These are phyloP conservation scores for Penicillium cataractarum DNA, from an alignment of 495 filamentous ascomycete species.

Conservation along the genomic window DNA sequence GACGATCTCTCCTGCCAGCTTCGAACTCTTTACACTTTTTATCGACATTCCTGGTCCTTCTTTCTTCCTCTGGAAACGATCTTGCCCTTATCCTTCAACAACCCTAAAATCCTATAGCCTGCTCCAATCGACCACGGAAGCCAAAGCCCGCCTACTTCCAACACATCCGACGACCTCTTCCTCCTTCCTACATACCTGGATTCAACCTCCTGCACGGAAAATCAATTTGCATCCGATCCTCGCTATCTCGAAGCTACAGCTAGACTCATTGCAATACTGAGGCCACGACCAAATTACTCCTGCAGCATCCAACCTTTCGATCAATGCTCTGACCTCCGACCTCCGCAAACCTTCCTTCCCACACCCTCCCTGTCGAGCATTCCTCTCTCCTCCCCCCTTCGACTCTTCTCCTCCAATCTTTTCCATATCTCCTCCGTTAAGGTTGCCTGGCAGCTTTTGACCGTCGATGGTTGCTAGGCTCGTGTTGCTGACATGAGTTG, in stretches of 20 bases:
- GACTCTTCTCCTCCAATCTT: constrained; percentile 19
- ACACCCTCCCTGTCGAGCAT: constrained; percentile 34
- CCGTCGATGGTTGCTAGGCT: constrained; percentile 49
- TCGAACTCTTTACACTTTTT: neutral
- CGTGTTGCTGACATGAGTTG: constrained; percentile 68
- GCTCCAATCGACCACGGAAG: neutral
- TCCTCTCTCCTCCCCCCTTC: constrained; percentile 21
- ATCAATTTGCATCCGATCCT: neutral
- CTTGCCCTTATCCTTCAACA: neutral
- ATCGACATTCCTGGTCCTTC: constrained; percentile 3
- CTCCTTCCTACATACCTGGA: neutral
- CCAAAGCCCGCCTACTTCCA: constrained; percentile 1
- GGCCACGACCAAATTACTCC: neutral
- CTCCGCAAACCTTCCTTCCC: constrained; percentile 5
- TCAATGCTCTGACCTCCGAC: constrained; percentile 1
- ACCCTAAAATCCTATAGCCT: neutral
- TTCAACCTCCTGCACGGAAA: neutral
- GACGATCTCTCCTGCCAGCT: neutral
- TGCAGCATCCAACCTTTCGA: neutral
- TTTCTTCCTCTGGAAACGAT: neutral
- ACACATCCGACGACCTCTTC: neutral
- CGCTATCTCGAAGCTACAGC: neutral
- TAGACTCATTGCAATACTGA: neutral
- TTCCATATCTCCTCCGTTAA: constrained; percentile 17
- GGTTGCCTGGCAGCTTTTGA: constrained; percentile 46